Percentiles rank a stretch among this genome's conserved stretches.
These are phyloP conservation scores for Buddleja alternifolia DNA, from an alignment of 257 asterid species.

Conservation along the genomic window DNA sequence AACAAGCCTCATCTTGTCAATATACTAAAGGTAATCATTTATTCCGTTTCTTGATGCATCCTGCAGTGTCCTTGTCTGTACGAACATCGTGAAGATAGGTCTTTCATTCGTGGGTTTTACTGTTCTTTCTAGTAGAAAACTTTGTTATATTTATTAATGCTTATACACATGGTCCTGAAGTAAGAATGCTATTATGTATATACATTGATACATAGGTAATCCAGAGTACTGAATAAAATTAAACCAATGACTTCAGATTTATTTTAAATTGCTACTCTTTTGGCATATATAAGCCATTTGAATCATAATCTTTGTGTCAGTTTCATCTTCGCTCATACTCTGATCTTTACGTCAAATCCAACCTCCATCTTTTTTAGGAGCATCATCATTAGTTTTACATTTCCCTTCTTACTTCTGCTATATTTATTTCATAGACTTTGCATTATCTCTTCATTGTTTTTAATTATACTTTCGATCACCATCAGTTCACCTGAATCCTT, in stretches of 20 bases:
- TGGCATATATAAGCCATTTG: not conserved
- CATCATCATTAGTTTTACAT: not conserved
- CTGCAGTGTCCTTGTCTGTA: not conserved
- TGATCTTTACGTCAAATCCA: not conserved
- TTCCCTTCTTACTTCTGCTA: not conserved
- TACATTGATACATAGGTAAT: not conserved
- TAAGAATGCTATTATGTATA: not conserved
- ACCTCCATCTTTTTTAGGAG: slow-evolving; percentile 11
- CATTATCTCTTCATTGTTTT: not conserved
- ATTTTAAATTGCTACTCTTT: slow-evolving; percentile 1
- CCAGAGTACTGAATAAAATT: not conserved
- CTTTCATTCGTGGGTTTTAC: not conserved
- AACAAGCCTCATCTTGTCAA: slow-evolving; percentile 70
- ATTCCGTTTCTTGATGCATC: slow-evolving; percentile 6
- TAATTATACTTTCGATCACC: not conserved
- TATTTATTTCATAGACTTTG: not conserved
- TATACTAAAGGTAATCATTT: slow-evolving; percentile 61
- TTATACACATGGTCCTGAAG: slow-evolving; percentile 4
- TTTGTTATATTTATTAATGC: not conserved
- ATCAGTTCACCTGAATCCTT: not conserved
- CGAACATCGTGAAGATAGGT: not conserved
- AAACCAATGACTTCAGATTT: slow-evolving; percentile 1
- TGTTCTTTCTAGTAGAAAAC: not conserved
- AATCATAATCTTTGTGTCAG: not conserved
- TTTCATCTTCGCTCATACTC: slow-evolving; percentile 21